Evolutionary conservation across 2,329 filamentous ascomycete species (phyloP).

Genomic region (Cercospora sp.): DNA sequence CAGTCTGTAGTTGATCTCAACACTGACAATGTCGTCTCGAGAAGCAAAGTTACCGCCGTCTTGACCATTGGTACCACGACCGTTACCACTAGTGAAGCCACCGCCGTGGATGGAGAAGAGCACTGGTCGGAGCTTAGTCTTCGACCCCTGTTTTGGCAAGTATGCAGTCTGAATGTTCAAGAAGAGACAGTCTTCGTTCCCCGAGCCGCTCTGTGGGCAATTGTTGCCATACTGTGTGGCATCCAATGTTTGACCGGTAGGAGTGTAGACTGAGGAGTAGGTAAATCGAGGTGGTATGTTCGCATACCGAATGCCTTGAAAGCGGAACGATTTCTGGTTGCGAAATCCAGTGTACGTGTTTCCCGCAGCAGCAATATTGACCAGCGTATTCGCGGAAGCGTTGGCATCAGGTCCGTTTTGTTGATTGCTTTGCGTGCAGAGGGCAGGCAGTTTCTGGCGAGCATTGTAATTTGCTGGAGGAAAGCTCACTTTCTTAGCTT

Average conservation of each 20-base stretch:
- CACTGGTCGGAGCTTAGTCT: slow-evolving; percentile 46
- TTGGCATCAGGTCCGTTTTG: slow-evolving; percentile 38
- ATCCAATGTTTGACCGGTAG: slow-evolving; percentile 48
- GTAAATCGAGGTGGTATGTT: slow-evolving; percentile 45
- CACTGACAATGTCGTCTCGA: slow-evolving; percentile 60
- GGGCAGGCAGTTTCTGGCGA: slow-evolving; percentile 43
- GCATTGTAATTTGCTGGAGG: not conserved
- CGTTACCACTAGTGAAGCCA: slow-evolving; percentile 55
- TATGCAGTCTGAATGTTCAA: slow-evolving; percentile 52
- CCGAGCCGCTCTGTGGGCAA: slow-evolving; percentile 43
- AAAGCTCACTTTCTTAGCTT: slow-evolving; percentile 14
- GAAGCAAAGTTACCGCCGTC: slow-evolving; percentile 58
- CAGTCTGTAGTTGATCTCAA: slow-evolving; percentile 62
- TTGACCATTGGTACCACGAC: slow-evolving; percentile 36
- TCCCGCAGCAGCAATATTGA: slow-evolving; percentile 44
- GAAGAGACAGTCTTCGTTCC: slow-evolving; percentile 50
- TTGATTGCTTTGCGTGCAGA: slow-evolving; percentile 53
- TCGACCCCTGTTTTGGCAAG: slow-evolving; percentile 44
- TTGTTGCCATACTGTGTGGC: slow-evolving; percentile 49
- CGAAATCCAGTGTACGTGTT: slow-evolving; percentile 54
- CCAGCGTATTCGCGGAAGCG: slow-evolving; percentile 41
- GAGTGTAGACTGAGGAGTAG: slow-evolving; percentile 51
- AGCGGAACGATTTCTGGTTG: slow-evolving; percentile 55
- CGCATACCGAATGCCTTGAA: slow-evolving; percentile 51
- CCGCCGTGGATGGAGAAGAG: slow-evolving; percentile 58